These are phyloP conservation scores for Niebla homalea DNA, from an alignment of 495 filamentous ascomycete species.

Conservation along the genomic window DNA sequence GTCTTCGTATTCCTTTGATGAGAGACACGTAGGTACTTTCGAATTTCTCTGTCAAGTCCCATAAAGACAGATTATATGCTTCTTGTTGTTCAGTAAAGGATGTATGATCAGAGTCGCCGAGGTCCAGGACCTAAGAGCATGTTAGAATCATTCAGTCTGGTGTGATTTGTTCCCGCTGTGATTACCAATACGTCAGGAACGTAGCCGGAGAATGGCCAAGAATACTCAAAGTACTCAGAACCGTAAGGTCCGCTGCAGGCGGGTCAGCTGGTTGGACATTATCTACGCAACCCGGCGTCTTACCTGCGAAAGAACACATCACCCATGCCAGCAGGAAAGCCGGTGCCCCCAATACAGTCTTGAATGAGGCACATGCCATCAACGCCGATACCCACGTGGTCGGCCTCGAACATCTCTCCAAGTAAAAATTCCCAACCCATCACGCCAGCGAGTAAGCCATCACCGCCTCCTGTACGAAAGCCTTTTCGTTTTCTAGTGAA, in stretches of 20 bases:
- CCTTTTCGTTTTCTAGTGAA: conserved; percentile 4
- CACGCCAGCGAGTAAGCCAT: conserved; percentile 23
- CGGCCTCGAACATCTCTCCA: conserved; percentile 28
- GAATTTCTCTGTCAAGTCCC: conserved; percentile 21
- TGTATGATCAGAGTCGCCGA: conserved; percentile 21
- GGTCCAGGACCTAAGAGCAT: conserved; percentile 20
- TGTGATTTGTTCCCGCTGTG: neutral
- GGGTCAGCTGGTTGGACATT: conserved; percentile 2
- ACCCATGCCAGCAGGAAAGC: conserved; percentile 22
- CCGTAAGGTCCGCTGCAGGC: conserved; percentile 22
- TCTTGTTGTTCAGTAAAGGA: conserved; percentile 19
- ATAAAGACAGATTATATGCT: conserved; percentile 22
- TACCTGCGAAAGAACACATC: conserved; percentile 32
- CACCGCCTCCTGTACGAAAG: conserved; percentile 12
- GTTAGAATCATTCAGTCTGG: neutral
- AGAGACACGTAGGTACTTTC: conserved; percentile 27
- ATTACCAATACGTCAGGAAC: conserved; percentile 25
- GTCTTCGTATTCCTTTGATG: conserved; percentile 23
- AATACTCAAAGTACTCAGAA: conserved; percentile 19
- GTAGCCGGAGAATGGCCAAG: conserved; percentile 25
- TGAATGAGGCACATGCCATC: conserved; percentile 28
- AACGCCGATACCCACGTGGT: conserved; percentile 25
- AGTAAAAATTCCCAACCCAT: conserved; percentile 30
- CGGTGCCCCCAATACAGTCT: conserved; percentile 24
- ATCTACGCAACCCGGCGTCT: neutral